phyloP scores from a whole-genome alignment of 371 early-diverging fungal species.

The Mortierella sp. region DNA sequence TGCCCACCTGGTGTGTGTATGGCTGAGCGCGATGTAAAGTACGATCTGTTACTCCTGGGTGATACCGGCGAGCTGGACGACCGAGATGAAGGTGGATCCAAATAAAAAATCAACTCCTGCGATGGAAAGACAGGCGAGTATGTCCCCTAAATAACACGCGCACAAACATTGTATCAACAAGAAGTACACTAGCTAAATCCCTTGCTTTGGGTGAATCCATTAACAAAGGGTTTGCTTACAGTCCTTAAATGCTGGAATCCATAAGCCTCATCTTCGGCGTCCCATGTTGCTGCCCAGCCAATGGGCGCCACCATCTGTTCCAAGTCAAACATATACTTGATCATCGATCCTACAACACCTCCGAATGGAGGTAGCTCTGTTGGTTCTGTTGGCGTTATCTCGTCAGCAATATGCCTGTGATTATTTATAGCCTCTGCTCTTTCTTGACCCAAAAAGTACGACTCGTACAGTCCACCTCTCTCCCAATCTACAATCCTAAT shows the following conservation, averaged over 20 bases:
- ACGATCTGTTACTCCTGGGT: slow-evolving; percentile 4
- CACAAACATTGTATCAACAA: not conserved
- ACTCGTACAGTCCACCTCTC: slow-evolving; percentile 28
- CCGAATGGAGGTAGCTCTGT: slow-evolving; percentile 22
- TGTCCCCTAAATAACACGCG: slow-evolving; percentile 26
- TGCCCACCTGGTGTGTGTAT: not conserved
- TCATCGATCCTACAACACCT: slow-evolving; percentile 40
- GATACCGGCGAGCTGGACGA: slow-evolving; percentile 5
- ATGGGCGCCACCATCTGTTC: slow-evolving; percentile 28
- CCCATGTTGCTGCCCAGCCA: slow-evolving; percentile 44
- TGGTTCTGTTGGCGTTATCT: not conserved
- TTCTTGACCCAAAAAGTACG: slow-evolving; percentile 41
- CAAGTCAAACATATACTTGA: slow-evolving; percentile 35
- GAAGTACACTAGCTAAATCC: not conserved
- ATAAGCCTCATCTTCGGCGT: slow-evolving; percentile 43
- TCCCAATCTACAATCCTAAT: slow-evolving; percentile 45
- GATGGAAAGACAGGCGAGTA: slow-evolving; percentile 47
- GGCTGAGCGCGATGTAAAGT: slow-evolving; percentile 8
- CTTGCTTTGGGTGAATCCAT: not conserved
- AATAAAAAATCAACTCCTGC: slow-evolving; percentile 16
- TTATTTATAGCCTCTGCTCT: slow-evolving; percentile 10
- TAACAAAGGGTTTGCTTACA: slow-evolving; percentile 10
- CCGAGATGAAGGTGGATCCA: slow-evolving; percentile 27
- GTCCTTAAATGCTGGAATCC: slow-evolving; percentile 42
- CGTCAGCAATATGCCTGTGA: not conserved